Base-by-base conservation (phyloP, 305 asterid genomes). In the Withania somnifera region DNA sequence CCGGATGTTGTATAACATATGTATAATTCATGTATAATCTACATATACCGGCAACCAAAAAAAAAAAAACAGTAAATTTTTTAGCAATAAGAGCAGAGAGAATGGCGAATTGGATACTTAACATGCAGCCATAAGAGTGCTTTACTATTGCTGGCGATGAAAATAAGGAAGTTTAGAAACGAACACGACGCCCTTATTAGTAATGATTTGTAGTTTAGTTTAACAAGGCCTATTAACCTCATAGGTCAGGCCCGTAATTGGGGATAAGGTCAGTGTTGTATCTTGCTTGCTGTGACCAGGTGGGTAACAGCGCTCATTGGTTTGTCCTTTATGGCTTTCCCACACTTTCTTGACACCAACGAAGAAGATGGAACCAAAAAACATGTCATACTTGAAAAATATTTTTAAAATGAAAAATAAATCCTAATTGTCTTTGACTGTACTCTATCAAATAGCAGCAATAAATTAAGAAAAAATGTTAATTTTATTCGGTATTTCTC, bases 81-180 rank as follows among this genome's bases (percentile, higher is more conserved):
- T 11, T 28, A 61, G 40, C 8, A 75, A 15, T 3, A 71, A 38
- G 13, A 45, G 13, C 11, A 24, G 40, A 82, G 24, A 38, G 82
- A 82, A 76, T 28, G 80, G 11, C 58, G 1, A 24, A 24, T 73
- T 24, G 15, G 80, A 30, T 83, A 82, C 81, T 86, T 85, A 86
- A 89, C 96, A 88, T 71, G 96, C 90, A 86, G 97, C 94, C 97
- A 91, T 93, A 57, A 85, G 64, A 85, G 54, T 34, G 78, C 63
- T 86, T 38, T 77, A 11, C 47, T 53, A 52, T 34, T 34, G 30
- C 50, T 38, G 81, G 32, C 76, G 84, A 57, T 53, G 84, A 15
- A 15, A 73, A 73, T 63, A 5, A 67, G 22, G 53, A 45, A 47
- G 17, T 11, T 17, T 17, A 7, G 14, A 73, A 73, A 73, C 24